Evolutionary conservation across 176 grass and related monocot species (phyloP).

Genomic region (Coix lacrymajobi): DNA sequence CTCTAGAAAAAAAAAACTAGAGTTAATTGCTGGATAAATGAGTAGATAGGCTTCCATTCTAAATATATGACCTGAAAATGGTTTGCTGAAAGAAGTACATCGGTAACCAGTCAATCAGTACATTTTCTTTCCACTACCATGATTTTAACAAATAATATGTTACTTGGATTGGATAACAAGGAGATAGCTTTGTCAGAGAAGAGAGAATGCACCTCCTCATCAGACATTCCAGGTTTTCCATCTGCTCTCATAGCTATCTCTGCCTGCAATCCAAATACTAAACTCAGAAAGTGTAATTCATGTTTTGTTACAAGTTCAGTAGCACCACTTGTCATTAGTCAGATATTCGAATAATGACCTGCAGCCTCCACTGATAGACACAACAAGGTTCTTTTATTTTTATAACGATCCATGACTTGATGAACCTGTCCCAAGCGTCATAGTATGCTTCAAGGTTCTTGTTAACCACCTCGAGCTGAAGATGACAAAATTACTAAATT

Average conservation of each 20-base stretch:
- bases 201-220: conserved; percentile 66
- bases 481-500: not conserved
- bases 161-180: not conserved
- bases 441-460: conserved; percentile 84
- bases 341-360: conserved; percentile 49
- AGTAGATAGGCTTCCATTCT: not conserved
- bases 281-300: conserved; percentile 14
- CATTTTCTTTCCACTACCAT: conserved; percentile 1
- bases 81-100: conserved; percentile 3
- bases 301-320: not conserved
- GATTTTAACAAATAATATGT: not conserved
- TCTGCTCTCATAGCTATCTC: conserved; percentile 92
- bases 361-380: conserved; percentile 88
- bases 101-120: not conserved
- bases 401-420: conserved; percentile 92
- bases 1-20: not conserved
- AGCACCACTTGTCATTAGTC: not conserved
- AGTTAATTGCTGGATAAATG: not conserved
- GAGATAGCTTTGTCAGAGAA: conserved; percentile 3
- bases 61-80: not conserved
- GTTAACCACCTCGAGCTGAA: conserved; percentile 89
- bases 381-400: conserved; percentile 91
- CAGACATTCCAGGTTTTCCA: conserved; percentile 95
- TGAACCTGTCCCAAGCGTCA: conserved; percentile 94
- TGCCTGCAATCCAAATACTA: conserved; percentile 57